Base-by-base conservation (phyloP, 805 yeast species). In the Wickerhamomyces kurtzmanii region DNA sequence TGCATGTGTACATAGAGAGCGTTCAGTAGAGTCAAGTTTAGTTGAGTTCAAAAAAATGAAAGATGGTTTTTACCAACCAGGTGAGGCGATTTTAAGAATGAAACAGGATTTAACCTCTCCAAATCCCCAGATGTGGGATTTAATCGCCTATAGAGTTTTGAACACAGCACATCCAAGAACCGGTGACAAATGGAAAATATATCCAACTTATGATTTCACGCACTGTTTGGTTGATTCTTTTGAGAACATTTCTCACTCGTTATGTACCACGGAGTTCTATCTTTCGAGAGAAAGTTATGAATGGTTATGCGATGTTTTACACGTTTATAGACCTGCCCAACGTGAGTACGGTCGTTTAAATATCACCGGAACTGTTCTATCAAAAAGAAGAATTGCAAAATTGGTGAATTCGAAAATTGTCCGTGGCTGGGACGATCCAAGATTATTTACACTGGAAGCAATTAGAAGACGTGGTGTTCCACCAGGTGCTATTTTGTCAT, bases 41-140 rank as follows among this genome's bases (percentile, higher is more conserved):
- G 49, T 47, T 19, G 87, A 84, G 53, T 91, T 91, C 57, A 71
- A 95, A 52, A 76, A 70, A 33, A 91, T 91, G 99, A 74, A 79
- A 49, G 85, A 85, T 47, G 98, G 98, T 23, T 62, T 65, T 38
- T 91, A 80, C 59, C 65, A 71, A 40, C 86, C 86, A 23, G 97
- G 97, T 40, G 83, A 84, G 55, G 97, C 95, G 17, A 85, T 86
- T 8, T 67, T 91, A 51, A 79, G 99, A 61, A 91, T 91, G 97
- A 89, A 89, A 54, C 96, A 85, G 65, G 95, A 91, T 48, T 62
- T 91, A 38, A 51, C 56, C 7, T 81, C 91, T 12, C 94, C 96
- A 38, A 82, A 84, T 38, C 99, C 99, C 12, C 98, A 91, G 62
- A 91, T 91, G 98, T 91, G 99, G 99, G 99, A 91, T 59, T 68